A percentile compares a stretch with the other conserved stretches of the same genome.
Evolutionary conservation across 2,329 filamentous ascomycete genomes (phyloP).

Genomic region (Chrysosporium queenslandicum): DNA sequence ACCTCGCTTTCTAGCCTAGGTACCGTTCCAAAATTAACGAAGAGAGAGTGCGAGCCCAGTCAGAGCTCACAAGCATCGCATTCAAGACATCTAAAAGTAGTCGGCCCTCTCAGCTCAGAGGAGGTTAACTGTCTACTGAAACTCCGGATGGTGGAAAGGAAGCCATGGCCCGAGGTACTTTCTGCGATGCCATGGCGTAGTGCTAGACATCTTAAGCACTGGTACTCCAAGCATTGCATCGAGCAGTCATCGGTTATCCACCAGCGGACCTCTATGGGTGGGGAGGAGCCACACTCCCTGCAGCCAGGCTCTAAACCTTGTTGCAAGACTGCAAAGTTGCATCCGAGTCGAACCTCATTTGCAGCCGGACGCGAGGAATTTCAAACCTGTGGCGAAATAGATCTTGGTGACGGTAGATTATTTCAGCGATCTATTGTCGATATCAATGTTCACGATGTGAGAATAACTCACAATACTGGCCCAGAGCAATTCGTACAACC

Average conservation of each 20-base stretch:
- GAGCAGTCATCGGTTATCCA: not conserved
- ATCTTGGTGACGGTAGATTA: slow-evolving; percentile 5
- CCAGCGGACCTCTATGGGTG: slow-evolving; percentile 4
- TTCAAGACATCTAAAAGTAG: not conserved
- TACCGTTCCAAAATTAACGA: not conserved
- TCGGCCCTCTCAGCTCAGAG: slow-evolving; percentile 4
- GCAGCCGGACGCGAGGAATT: too few relatives aligned
- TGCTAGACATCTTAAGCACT: slow-evolving; percentile 11
- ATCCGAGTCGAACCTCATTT: too few relatives aligned
- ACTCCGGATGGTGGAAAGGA: slow-evolving; percentile 11
- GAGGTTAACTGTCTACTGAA: slow-evolving; percentile 14
- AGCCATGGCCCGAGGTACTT: slow-evolving; percentile 14
- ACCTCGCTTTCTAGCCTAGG: not conserved
- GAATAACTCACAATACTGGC: not conserved
- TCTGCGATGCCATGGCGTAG: slow-evolving; percentile 10
- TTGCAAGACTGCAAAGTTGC: slow-evolving; percentile 14
- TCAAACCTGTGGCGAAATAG: slow-evolving; percentile 13
- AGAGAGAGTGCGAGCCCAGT: not conserved
- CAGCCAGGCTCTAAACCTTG: slow-evolving; percentile 1
- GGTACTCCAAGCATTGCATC: slow-evolving; percentile 14
- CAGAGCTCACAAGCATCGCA: not conserved
- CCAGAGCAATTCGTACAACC: not conserved
- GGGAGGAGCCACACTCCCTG: slow-evolving; percentile 1
- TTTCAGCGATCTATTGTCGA: not conserved
- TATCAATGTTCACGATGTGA: not conserved